Conservation (phyloP, 192 early-diverging fungal species). For the Coemansia sp. region DNA sequence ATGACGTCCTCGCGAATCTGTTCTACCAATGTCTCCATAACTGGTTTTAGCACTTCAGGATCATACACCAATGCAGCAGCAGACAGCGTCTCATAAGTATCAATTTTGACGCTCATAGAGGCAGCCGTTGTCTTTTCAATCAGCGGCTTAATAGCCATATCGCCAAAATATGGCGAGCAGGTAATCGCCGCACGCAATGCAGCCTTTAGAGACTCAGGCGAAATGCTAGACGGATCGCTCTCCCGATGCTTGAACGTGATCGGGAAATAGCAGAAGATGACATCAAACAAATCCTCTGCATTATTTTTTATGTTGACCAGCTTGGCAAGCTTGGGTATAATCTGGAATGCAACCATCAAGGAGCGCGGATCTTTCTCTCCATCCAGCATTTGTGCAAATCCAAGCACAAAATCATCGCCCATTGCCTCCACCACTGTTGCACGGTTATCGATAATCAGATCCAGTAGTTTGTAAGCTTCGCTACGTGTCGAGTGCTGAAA, state of each 20-base stretch:
- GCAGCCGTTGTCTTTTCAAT: slow-evolving; percentile 88
- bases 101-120: slow-evolving; percentile 87
- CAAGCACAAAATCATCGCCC: slow-evolving; percentile 72
- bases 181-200: slow-evolving; percentile 77
- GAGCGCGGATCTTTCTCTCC: slow-evolving; percentile 99
- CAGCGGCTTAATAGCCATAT: slow-evolving; percentile 81
- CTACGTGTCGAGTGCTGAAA: slow-evolving; percentile 85
- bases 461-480: slow-evolving; percentile 70
- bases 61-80: slow-evolving; percentile 79
- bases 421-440: slow-evolving; percentile 62
- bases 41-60: slow-evolving; percentile 60
- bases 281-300: slow-evolving; percentile 92
- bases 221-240: slow-evolving; percentile 93
- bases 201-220: slow-evolving; percentile 85
- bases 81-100: slow-evolving; percentile 87
- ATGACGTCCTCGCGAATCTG: slow-evolving; percentile 62
- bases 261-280: slow-evolving; percentile 99
- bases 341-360: slow-evolving; percentile 81
- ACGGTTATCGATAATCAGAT: slow-evolving; percentile 60
- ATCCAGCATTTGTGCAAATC: slow-evolving; percentile 86
- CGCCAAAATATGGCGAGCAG: slow-evolving; percentile 74
- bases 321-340: slow-evolving; percentile 66
- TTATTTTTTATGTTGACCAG: slow-evolving; percentile 78
- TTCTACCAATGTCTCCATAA: slow-evolving; percentile 74
- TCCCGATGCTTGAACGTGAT: slow-evolving; percentile 97